phyloP scores from a whole-genome alignment of 345 rosid genomes.

The Clausena lansium region DNA sequence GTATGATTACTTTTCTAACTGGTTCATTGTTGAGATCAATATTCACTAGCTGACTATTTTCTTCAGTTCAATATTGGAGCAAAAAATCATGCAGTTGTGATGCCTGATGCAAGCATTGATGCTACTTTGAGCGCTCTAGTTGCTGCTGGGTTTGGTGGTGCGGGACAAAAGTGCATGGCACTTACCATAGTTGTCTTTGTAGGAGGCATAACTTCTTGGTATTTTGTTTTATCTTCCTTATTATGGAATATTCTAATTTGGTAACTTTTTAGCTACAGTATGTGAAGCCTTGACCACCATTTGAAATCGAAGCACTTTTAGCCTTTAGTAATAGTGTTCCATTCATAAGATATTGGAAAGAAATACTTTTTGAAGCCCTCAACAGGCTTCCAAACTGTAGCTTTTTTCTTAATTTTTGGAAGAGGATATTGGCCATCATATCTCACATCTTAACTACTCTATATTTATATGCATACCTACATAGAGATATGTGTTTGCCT shows the following conservation, averaged over 20 bases:
- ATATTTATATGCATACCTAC: background rate
- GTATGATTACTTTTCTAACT: background rate
- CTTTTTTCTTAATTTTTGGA: background rate
- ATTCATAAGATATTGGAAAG: background rate
- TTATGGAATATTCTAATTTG: background rate
- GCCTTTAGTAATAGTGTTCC: background rate
- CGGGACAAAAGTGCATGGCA: slow-evolving; percentile 99
- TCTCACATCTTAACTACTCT: background rate
- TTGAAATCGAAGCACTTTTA: background rate
- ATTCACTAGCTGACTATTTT: slow-evolving; percentile 18
- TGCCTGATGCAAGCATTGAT: slow-evolving; percentile 80
- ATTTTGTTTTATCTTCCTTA: slow-evolving; percentile 11
- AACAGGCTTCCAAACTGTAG: background rate
- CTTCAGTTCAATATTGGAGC: slow-evolving; percentile 95
- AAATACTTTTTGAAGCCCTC: background rate
- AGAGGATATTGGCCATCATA: background rate
- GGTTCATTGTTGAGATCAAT: slow-evolving; percentile 5
- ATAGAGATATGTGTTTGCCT: background rate
- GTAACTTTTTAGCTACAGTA: background rate
- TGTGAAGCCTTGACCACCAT: background rate
- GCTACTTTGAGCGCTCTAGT: slow-evolving; percentile 78
- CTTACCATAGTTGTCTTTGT: slow-evolving; percentile 90
- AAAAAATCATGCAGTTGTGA: slow-evolving; percentile 83
- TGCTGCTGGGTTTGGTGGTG: slow-evolving; percentile 99
- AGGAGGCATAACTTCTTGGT: slow-evolving; percentile 70